Evolutionary conservation across 2,329 filamentous ascomycete species (phyloP), one percentile per base, ranked within the genome.

Genomic region (Botrytis byssoidea): DNA sequence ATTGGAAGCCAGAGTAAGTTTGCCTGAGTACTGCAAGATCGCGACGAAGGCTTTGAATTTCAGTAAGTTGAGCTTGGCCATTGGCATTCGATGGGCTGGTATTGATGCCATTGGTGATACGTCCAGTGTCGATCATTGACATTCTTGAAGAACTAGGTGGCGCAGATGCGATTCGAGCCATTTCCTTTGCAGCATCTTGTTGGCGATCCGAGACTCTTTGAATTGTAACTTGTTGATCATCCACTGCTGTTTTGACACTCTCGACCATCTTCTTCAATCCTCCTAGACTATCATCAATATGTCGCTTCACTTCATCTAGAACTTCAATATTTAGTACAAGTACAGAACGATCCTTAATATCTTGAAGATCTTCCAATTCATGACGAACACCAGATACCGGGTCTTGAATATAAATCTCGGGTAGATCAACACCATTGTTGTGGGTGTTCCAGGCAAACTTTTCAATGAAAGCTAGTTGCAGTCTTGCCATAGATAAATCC

Each of bases 401-500:
- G 81, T 99, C 96, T 82, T 99, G 96, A 25, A 99, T 96, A 82
- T 99, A 98, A 25, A 99, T 98, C 79, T 99, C 96, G 0, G 96
- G 96, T 64, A 99, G 84, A 81, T 99, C 96, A 22, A 90, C 89
- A 12, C 96, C 96, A 79, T 98, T 97, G 75, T 94, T 92, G 78
- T 98, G 95, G 0, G 95, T 98, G 79, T 97, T 98, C 95, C 97
- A 99, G 0, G 95, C 96, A 81, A 99, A 99, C 81, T 98, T 99
- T 78, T 99, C 96, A 78, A 99, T 99, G 79, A 99, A 99, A 0
- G 96, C 95, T 42, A 99, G 87, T 82, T 99, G 95, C 74, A 99
- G 83, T 37, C 95, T 89, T 1, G 94, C 94, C 74, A 98, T 91
- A 4, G 93, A 95, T 18, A 99, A 86, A 75, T 95, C 94, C 46